Evolutionary conservation across 495 filamentous ascomycete genomes (phyloP).

Genomic region (Margaritispora aquatica): DNA sequence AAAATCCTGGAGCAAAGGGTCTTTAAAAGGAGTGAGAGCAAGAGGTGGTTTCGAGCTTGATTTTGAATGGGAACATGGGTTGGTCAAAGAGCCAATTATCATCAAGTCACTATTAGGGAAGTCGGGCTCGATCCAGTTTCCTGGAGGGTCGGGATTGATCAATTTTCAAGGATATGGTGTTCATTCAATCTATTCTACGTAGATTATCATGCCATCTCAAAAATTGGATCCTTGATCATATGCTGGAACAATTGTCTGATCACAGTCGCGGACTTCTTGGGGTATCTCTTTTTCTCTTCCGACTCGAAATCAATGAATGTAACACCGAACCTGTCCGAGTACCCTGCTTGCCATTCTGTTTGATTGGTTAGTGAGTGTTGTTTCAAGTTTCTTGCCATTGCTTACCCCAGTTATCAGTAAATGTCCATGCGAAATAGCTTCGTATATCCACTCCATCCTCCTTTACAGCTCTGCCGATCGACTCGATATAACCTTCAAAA

Average conservation of each 20-base stretch:
- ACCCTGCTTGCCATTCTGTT: slow-evolving; percentile 59
- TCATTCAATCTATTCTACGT: slow-evolving; percentile 30
- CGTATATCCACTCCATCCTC: slow-evolving; percentile 64
- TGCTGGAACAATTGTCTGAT: slow-evolving; percentile 11
- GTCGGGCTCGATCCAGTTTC: slow-evolving; percentile 2
- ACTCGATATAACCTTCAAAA: slow-evolving; percentile 63
- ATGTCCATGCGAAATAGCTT: slow-evolving; percentile 73
- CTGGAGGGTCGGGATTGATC: not conserved
- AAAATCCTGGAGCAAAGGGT: slow-evolving; percentile 27
- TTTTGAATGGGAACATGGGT: slow-evolving; percentile 27
- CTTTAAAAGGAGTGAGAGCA: slow-evolving; percentile 32
- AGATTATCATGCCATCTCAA: not conserved
- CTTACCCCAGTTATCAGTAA: slow-evolving; percentile 59
- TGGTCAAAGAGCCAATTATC: slow-evolving; percentile 15
- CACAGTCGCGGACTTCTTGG: slow-evolving; percentile 27
- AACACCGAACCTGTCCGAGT: slow-evolving; percentile 70
- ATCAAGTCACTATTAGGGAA: slow-evolving; percentile 2
- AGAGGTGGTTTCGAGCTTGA: slow-evolving; percentile 37
- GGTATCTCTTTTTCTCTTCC: slow-evolving; percentile 33
- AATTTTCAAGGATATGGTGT: slow-evolving; percentile 5
- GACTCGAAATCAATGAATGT: slow-evolving; percentile 64
- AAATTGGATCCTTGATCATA: slow-evolving; percentile 5
- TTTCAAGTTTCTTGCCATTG: not conserved
- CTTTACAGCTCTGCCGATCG: slow-evolving; percentile 58
- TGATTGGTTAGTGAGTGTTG: not conserved